Evolutionary conservation across 31 red algal genomes (phyloP), one percentile per base, ranked within the genome.

Genomic region (Odonthalia washingtoniensis): DNA sequence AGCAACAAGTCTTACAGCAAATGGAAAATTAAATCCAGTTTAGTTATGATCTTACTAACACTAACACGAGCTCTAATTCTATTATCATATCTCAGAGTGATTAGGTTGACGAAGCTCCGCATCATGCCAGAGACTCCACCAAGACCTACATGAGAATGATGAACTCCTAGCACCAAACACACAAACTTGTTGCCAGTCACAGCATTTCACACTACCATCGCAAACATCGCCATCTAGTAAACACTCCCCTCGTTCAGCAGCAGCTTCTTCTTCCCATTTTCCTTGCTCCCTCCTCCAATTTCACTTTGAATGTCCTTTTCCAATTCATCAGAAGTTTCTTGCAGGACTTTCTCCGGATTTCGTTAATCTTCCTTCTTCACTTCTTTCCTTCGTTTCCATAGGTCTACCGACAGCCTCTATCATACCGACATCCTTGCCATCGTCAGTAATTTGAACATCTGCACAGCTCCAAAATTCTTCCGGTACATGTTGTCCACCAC

Each of bases 391-490:
- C 27, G 46, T 65, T 18, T 36, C 37, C 2, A 31, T 21, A 4
- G 42, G 1, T 28, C 39, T 42, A 3, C 36, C 52, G 28, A 35
- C 77, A 1, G 40, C 63, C 35, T 40, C 63, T 32, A 28, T 65
- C 4, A 14, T 31, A 30, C 57, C 36, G 14, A 27, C 61, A 61
- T n/a, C n/a, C n/a, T n/a, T n/a, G n/a, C n/a, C n/a, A n/a, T n/a
- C 2, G 37, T 0, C 40, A 34, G 75, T 74, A 62, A 93, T 93
- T 40, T 35, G 37, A 4, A 93, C 90, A 75, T 93, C 90, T 16
- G 90, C 75, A 49, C 90, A 93, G 0, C 75, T 82, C 90, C 90
- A 93, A 87, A 93, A 93, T 69, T 93, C 84, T 30, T 93, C 90
- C 3, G 90, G 90, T 31, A 90, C 87, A 46, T 16, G n/a, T 40